Evolutionary conservation across 2,329 filamentous ascomycete genomes (phyloP), one percentile per base, ranked within the genome.

Genomic region (Pestalotiopsis sp.): DNA sequence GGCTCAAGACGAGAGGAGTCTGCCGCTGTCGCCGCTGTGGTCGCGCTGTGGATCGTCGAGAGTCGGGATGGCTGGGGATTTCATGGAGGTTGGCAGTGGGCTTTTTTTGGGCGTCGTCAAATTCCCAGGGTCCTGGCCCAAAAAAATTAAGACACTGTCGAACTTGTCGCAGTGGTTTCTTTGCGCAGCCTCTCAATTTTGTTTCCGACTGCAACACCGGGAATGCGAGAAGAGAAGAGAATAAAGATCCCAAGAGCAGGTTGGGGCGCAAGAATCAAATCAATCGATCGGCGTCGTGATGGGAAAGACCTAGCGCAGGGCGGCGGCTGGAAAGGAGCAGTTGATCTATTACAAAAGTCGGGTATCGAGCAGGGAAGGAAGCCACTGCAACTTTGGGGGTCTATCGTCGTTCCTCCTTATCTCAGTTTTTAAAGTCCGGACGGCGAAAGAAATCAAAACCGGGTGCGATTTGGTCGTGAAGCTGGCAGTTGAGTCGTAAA

Each of bases 61-160:
- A 69, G 71, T 72, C 62, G 64, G 70, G 71, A 76, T 75, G 75
- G 76, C 74, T 76, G 72, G 76, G 72, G 61, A 68, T 69, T 70
- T 68, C 67, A 72, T 71, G 49, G 72, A 75, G 72, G 72, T 72
- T 72, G 74, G 73, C 27, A 49, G 65, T 67, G 17, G 45, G 31
- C 31, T n/a, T 31, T 20, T 27, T 31, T 31, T 17, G 11, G 61
- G 61, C 41, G 6, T 17, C 41, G 52, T 49, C 20, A 31, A 27
- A 27, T 49, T 59, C 38, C 66, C 38, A 63, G 66, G 66, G 66
- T 63, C 66, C 66, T 31, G 38, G 57, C 20, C 13, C 25, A 45
- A 58, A 58, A 57, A 39, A 36, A 41, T 9, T 4, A 36, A 66
- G 61, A 67, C 57, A 57, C 57, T 5, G 45, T 58, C 31, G 25